phyloP scores from a whole-genome alignment of 176 grass and related monocot genomes.

The Puya raimondii region DNA sequence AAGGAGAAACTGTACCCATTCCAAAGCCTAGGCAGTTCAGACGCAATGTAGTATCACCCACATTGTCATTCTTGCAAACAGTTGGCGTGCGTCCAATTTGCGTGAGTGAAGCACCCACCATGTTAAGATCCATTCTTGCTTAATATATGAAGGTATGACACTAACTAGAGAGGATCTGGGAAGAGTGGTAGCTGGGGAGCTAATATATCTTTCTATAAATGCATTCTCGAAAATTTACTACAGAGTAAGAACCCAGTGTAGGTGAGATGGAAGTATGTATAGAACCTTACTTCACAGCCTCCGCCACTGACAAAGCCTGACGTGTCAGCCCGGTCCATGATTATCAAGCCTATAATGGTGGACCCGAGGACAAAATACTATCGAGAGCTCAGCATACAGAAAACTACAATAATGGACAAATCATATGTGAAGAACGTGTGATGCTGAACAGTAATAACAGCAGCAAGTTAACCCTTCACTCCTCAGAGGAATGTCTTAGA shows the following conservation, averaged over 20 bases:
- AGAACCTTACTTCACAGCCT: slow-evolving; percentile 33
- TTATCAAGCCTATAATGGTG: slow-evolving; percentile 15
- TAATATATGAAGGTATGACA: slow-evolving; percentile 23
- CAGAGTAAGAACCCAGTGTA: slow-evolving; percentile 43
- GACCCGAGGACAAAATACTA: neutral
- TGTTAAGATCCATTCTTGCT: slow-evolving; percentile 60
- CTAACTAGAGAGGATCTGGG: slow-evolving; percentile 11
- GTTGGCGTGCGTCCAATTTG: slow-evolving; percentile 27
- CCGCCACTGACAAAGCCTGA: slow-evolving; percentile 88
- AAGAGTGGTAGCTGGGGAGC: slow-evolving; percentile 6
- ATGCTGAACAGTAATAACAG: neutral
- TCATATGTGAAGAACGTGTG: neutral
- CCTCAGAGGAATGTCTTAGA: neutral
- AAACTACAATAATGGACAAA: neutral
- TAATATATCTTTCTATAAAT: slow-evolving; percentile 19
- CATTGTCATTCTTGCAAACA: slow-evolving; percentile 36
- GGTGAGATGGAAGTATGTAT: slow-evolving; percentile 70
- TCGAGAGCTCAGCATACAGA: slow-evolving; percentile 9
- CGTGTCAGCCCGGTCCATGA: slow-evolving; percentile 87
- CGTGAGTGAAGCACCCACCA: slow-evolving; percentile 27
- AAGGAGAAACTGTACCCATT: slow-evolving; percentile 14
- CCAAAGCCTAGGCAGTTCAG: slow-evolving; percentile 27
- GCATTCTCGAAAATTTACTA: slow-evolving; percentile 43
- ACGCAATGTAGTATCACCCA: slow-evolving; percentile 22
- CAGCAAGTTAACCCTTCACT: neutral